These are phyloP conservation scores for Codiaeum variegatum DNA, from an alignment of 441 rosid species.

Conservation along the genomic window DNA sequence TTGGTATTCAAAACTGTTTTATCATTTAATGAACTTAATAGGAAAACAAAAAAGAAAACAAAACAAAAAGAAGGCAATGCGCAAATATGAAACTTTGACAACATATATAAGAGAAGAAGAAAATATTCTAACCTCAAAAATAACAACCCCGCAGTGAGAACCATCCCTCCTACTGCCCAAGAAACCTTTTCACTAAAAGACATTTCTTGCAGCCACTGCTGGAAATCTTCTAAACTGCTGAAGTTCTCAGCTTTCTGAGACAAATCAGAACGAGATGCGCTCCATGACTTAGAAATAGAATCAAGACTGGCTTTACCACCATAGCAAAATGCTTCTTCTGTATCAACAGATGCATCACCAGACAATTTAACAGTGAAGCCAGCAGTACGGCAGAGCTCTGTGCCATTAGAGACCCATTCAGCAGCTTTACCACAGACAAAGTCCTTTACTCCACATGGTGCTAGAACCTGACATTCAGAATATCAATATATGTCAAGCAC, in stretches of 20 bases:
- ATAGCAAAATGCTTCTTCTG: constrained; percentile 54
- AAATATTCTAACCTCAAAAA: constrained; percentile 48
- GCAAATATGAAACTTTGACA: background rate
- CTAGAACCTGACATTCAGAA: constrained; percentile 50
- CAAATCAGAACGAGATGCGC: constrained; percentile 30
- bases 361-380: constrained; percentile 56
- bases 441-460: constrained; percentile 73
- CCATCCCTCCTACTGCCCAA: constrained; percentile 79
- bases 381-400: constrained; percentile 61
- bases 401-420: constrained; percentile 70
- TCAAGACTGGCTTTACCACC: constrained; percentile 68
- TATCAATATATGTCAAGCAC: constrained; percentile 13
- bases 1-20: background rate
- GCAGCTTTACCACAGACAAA: constrained; percentile 72
- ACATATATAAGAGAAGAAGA: background rate
- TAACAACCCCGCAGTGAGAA: constrained; percentile 70
- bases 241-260: constrained; percentile 31
- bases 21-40: background rate
- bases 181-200: constrained; percentile 46
- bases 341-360: constrained; percentile 25
- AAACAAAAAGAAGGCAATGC: background rate
- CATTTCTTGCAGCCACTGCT: constrained; percentile 50
- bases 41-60: no score
- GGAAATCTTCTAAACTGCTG: constrained; percentile 42
- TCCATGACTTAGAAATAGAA: constrained; percentile 65